These are phyloP conservation scores for Curvularia eragrostidis DNA, from an alignment of 2,329 filamentous ascomycete genomes.

Conservation along the genomic window DNA sequence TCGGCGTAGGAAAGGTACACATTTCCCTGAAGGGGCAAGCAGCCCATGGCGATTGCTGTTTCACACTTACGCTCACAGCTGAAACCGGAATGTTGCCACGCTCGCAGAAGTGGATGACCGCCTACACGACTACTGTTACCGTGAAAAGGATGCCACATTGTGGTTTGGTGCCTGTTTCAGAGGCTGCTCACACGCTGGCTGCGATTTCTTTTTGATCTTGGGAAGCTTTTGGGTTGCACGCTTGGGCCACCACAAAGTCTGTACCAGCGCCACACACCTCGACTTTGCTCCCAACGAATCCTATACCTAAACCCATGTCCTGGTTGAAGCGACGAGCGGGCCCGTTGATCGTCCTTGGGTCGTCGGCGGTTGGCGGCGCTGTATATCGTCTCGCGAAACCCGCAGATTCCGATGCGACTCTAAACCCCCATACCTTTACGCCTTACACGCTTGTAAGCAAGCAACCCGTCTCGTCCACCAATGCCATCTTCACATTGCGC, in stretches of 20 bases:
- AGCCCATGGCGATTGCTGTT: slow-evolving; percentile 9
- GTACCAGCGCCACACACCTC: background rate
- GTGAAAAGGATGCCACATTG: background rate
- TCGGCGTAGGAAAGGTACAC: slow-evolving; percentile 9
- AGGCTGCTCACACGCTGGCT: background rate
- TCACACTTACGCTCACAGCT: background rate
- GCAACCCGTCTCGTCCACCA: slow-evolving; percentile 69
- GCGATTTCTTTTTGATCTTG: background rate
- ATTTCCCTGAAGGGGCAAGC: slow-evolving; percentile 8
- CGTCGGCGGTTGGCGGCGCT: slow-evolving; percentile 44
- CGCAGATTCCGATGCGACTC: slow-evolving; percentile 35
- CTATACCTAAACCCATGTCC: slow-evolving; percentile 31
- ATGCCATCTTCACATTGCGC: slow-evolving; percentile 71
- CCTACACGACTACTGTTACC: background rate
- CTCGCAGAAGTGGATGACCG: slow-evolving; percentile 6
- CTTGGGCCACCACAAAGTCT: slow-evolving; percentile 18
- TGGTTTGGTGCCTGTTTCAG: background rate
- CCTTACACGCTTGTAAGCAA: slow-evolving; percentile 69
- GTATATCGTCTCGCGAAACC: slow-evolving; percentile 42
- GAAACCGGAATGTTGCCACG: slow-evolving; percentile 12
- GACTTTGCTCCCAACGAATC: background rate
- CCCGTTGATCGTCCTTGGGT: slow-evolving; percentile 42
- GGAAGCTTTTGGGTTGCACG: slow-evolving; percentile 7
- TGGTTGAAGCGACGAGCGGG: slow-evolving; percentile 39
- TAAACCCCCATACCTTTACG: slow-evolving; percentile 68